Percentiles rank a stretch among this genome's conserved stretches.
phyloP scores from a whole-genome alignment of 1,139 yeast genomes.

The Scheffersomyces cryptocercus region DNA sequence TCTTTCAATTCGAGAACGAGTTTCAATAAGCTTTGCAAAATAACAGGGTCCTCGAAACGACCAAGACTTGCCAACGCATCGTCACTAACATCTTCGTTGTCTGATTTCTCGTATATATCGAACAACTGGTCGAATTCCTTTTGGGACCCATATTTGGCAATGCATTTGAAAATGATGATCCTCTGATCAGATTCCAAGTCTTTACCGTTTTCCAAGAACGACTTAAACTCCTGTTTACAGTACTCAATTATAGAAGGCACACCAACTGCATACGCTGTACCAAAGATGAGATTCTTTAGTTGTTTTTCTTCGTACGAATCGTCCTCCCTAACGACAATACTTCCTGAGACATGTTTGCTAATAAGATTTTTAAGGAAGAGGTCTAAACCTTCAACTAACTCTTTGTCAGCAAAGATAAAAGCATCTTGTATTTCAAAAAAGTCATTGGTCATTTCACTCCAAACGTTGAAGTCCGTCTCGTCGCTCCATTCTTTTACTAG shows the following conservation, averaged over 20 bases:
- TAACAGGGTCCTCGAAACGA: conserved; percentile 9
- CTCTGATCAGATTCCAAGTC: conserved; percentile 16
- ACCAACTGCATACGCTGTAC: conserved; percentile 10
- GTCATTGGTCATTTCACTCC: conserved; percentile 14
- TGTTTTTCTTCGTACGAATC: conserved; percentile 17
- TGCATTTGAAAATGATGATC: conserved; percentile 11
- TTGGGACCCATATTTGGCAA: conserved; percentile 13
- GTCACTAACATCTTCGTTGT: conserved; percentile 14
- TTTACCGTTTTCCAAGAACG: conserved; percentile 13
- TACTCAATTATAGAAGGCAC: conserved; percentile 10
- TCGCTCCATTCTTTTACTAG: conserved; percentile 15
- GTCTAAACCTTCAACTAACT: conserved; percentile 10
- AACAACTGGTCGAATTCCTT: conserved; percentile 13
- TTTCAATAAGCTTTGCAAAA: conserved; percentile 13
- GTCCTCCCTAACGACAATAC: conserved; percentile 8
- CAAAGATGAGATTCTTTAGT: conserved; percentile 15
- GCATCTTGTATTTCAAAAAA: conserved; percentile 13
- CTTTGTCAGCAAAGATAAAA: conserved; percentile 12
- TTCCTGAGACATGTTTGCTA: conserved; percentile 1
- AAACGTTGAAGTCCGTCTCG: conserved; percentile 17
- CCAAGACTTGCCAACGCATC: conserved; percentile 18
- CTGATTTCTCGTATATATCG: conserved; percentile 14
- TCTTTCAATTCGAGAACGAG: conserved; percentile 10
- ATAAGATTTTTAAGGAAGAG: conserved; percentile 13
- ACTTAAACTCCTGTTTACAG: conserved; percentile 11